Evolutionary conservation across 441 rosid species (phyloP).

Genomic region (Pelargonium australe): DNA sequence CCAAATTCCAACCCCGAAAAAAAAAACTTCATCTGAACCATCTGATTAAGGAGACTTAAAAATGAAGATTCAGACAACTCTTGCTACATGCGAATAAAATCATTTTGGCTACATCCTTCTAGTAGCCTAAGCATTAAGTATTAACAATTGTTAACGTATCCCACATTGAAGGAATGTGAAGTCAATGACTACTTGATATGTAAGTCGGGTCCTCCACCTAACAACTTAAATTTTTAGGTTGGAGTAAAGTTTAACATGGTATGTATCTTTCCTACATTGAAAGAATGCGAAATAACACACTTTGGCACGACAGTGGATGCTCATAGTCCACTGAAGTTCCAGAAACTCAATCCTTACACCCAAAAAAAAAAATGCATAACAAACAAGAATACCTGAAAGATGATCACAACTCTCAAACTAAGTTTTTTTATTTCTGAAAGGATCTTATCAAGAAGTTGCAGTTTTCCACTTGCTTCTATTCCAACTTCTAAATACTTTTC

Average conservation of each 20-base stretch:
- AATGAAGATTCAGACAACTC: not conserved
- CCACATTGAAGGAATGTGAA: not conserved
- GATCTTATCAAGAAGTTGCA: conserved; percentile 67
- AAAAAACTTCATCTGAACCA: not conserved
- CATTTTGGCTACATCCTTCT: not conserved
- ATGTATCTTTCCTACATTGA: not conserved
- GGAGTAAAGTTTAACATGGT: not conserved
- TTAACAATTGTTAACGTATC: too few species aligned
- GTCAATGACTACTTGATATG: not conserved
- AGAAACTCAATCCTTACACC: not conserved
- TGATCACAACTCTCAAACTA: conserved; percentile 59
- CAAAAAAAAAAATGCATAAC: conserved; percentile 7
- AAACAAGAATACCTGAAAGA: conserved; percentile 67
- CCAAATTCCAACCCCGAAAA: not conserved
- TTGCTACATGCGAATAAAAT: not conserved
- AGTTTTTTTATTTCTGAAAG: conserved; percentile 51
- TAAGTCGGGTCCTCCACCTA: not conserved
- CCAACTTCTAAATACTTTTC: conserved; percentile 55
- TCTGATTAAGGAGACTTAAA: not conserved
- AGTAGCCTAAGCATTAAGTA: not conserved
- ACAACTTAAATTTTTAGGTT: not conserved
- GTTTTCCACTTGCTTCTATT: conserved; percentile 85
- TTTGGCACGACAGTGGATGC: not conserved
- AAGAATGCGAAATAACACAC: not conserved
- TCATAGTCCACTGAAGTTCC: not conserved